Base-by-base conservation (phyloP, 2,329 filamentous ascomycete species). In the Dothistroma pini region DNA sequence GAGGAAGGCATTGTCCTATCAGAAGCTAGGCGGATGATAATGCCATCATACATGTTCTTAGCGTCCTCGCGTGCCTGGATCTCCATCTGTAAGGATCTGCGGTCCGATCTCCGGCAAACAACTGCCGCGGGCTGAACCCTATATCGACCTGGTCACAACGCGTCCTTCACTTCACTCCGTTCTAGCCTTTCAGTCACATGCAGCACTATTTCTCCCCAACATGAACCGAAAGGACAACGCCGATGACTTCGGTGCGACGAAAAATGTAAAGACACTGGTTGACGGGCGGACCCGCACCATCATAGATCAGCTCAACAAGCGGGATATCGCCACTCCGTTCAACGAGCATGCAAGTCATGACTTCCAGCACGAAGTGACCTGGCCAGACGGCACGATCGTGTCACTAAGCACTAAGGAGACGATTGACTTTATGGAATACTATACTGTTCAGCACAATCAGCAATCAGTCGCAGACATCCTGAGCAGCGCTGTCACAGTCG, bases 41-140 rank as follows among this genome's bases (percentile, higher is more conserved):
- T 61, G 56, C 54, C 59, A 57, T 60, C 58, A 61, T 61, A 55
- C 47, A 62, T 62, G 56, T 62, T 56, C 32, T 32, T 56, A 61
- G 58, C 53, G 32, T 31, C 34, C 19, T 55, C 53, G 51, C 51
- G 51, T 53, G 51, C 51, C 51, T 53, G 25, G 49, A 35, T 21
- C 51, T 31, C 19, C 25, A n/a, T 31, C 25, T 53, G 51, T 16
- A 31, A 53, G 31, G 51, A 53, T 53, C 51, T 11, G 48, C 48
- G 29, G 51, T 35, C 25, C 11, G 51, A 35, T 53, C 51, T 53
- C 51, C 51, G 51, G 8, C 8, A 16, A 5, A 19, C 41, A 44
- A 44, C 16, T 19, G 41, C 41, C 41, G 16, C 41, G 41, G 14
- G 41, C n/a, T 19, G 41, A 44, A 44, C 41, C 41, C 41, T 44